Percentiles rank a stretch among this genome's conserved stretches.
These are phyloP conservation scores for Kalanchoe fedtschenkoi DNA, from an alignment of 164 flowering plant genomes.

Conservation along the genomic window DNA sequence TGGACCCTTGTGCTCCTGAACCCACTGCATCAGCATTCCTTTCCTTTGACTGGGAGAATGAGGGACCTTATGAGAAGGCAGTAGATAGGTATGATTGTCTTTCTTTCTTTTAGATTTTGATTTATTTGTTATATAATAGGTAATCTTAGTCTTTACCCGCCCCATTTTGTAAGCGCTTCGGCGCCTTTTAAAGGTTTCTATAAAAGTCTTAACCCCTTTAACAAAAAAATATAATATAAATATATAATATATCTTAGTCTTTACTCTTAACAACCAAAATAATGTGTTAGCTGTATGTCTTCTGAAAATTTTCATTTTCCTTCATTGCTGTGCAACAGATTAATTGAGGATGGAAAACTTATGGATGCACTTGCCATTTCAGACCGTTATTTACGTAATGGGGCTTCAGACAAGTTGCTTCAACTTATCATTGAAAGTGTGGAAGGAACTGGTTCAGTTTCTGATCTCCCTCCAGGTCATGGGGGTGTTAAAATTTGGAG, in stretches of 20 bases:
- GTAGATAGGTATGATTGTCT: slow-evolving; percentile 54
- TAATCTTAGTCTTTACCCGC: no score
- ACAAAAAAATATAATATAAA: no score
- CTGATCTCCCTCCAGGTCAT: slow-evolving; percentile 38
- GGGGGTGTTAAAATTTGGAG: slow-evolving; percentile 47
- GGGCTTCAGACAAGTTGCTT: slow-evolving; percentile 93
- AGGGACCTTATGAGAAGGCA: slow-evolving; percentile 88
- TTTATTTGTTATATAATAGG: not conserved
- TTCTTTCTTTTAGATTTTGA: not conserved
- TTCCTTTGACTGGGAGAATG: slow-evolving; percentile 92
- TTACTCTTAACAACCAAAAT: no score
- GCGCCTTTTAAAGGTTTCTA: no score
- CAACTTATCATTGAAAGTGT: slow-evolving; percentile 64
- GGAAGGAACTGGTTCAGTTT: slow-evolving; percentile 39
- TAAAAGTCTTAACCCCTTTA: no score
- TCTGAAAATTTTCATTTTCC: not conserved
- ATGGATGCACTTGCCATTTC: slow-evolving; percentile 98
- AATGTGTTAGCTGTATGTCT: not conserved
- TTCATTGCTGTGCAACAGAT: slow-evolving; percentile 26
- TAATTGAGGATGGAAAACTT: slow-evolving; percentile 78
- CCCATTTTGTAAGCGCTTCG: no score
- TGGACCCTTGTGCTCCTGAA: slow-evolving; percentile 25
- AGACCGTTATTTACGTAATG: slow-evolving; percentile 88
- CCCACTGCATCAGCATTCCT: slow-evolving; percentile 43
- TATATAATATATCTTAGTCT: no score